These are phyloP conservation scores for Leptomonas pyrrhocoris DNA, from an alignment of 208 protist genomes.

Conservation along the genomic window DNA sequence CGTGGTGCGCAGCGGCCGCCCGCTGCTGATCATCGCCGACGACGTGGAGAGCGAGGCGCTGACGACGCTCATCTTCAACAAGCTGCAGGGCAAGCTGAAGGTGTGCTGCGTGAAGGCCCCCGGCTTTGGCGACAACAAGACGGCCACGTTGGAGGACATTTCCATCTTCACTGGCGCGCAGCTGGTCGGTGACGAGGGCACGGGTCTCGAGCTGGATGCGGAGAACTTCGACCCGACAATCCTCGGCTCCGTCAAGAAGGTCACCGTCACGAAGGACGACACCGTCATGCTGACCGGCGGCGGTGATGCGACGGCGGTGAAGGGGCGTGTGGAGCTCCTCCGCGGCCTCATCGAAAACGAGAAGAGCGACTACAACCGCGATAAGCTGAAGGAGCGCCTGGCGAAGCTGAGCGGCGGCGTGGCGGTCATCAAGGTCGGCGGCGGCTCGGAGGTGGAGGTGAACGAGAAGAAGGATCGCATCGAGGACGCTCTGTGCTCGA, in stretches of 20 bases:
- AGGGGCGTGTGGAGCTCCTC: constrained; percentile 94
- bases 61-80: constrained; percentile 90
- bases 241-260: constrained; percentile 81
- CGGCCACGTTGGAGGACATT: constrained; percentile 98
- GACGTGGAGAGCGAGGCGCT: constrained; percentile 98
- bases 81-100: constrained; percentile 87
- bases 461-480: constrained; percentile 99
- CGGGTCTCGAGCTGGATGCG: constrained; percentile 85
- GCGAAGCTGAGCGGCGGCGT: constrained; percentile 98
- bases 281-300: constrained; percentile 97
- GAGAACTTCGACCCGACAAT: constrained; percentile 75
- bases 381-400: constrained; percentile 98
- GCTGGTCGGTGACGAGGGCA: constrained; percentile 93
- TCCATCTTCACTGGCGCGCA: constrained; percentile 96
- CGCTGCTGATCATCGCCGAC: constrained; percentile 99
- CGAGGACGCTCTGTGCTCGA: constrained; percentile 99
- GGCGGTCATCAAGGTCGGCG: constrained; percentile 97
- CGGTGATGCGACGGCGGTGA: constrained; percentile 90
- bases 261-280: constrained; percentile 96
- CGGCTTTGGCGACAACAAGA: constrained; percentile 99
- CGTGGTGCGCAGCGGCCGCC: constrained; percentile 77
- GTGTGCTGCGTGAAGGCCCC: constrained; percentile 97
- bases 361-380: constrained; percentile 95
- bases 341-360: constrained; percentile 83
- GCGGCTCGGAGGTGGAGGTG: constrained; percentile 98